Evolutionary conservation across 1,139 yeast genomes (phyloP), one percentile per base, ranked within the genome.

Genomic region (Protomyces macrosporus): DNA sequence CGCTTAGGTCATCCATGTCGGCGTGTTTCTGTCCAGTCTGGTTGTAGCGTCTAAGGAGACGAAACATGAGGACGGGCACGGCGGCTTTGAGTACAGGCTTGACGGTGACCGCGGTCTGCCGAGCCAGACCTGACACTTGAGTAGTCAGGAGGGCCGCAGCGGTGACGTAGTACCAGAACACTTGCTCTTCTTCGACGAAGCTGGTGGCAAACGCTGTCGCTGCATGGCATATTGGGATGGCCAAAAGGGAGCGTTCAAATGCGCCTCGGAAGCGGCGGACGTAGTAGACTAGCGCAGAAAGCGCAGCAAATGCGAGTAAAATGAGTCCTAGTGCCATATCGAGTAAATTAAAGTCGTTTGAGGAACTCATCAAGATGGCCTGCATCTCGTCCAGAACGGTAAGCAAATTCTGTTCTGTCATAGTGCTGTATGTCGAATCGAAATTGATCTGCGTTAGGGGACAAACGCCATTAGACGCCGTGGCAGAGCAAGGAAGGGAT

Each of bases 131-230:
- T 10, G 42, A 36, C n/a, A 34, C 23, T 5, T 36, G n/a, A 5
- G 6, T 4, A 7, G 12, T n/a, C 9, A 56, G 7, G 4, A 66
- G 60, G 45, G 53, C 32, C 16, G 35, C 30, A 34, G 55, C 37
- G 4, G 42, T 50, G 33, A 52, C 7, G 45, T 40, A 87, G 88
- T 96, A 93, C 99, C 99, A 93, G 14, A 90, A 75, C 72, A 90
- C 97, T 72, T 93, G 96, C 71, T 93, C 99, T 73, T 93, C 99
- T 71, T 93, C 99, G n/a, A 93, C 88, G 68, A 90, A 79, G 34
- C 97, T 89, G 45, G 97, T 88, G 0, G 96, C 97, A 77, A 90
- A 89, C 73, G 87, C 86, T 55, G 86, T 83, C 1, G 79, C 68
- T 0, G 87, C 79, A 70, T 84, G 85, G 0, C 78, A 52, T 0